A percentile compares a stretch with the other conserved stretches of the same genome.
Conservation (phyloP, 345 rosid species). For the Kandelia obovata region DNA sequence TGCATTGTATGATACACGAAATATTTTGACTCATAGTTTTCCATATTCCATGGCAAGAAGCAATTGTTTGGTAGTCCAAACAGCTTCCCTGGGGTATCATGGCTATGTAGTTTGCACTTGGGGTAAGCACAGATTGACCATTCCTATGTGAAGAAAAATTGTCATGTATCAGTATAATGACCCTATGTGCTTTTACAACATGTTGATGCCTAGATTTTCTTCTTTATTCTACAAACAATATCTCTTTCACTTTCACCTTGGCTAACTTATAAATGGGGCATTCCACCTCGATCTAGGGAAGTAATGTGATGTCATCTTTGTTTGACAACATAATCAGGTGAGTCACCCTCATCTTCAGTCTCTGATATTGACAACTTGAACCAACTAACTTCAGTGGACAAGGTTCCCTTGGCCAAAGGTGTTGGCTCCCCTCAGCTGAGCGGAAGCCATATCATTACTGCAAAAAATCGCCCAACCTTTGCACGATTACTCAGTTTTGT, state of each 20-base stretch:
- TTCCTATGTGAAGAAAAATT: neutral
- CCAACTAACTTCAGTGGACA: conserved; percentile 62
- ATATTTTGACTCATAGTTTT: neutral
- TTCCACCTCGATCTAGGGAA: neutral
- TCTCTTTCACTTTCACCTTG: neutral
- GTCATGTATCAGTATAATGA: neutral
- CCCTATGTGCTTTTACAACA: neutral
- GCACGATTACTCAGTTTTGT: conserved; percentile 69
- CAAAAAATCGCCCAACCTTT: conserved; percentile 56
- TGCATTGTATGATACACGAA: neutral
- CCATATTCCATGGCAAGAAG: neutral
- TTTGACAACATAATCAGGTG: conserved; percentile 46
- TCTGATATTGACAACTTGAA: conserved; percentile 92
- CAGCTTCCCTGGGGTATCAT: neutral
- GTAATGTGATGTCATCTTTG: conserved; percentile 7
- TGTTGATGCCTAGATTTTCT: neutral
- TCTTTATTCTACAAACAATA: neutral
- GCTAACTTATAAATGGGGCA: neutral
- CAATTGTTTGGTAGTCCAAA: neutral
- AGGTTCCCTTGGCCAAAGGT: conserved; percentile 58
- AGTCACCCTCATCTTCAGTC: conserved; percentile 98
- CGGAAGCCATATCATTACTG: conserved; percentile 64
- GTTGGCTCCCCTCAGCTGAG: conserved; percentile 69
- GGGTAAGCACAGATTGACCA: no score
- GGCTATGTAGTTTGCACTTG: neutral